Conservation (phyloP, 2,329 filamentous ascomycete species). For the Phyllosticta ampelicida region DNA sequence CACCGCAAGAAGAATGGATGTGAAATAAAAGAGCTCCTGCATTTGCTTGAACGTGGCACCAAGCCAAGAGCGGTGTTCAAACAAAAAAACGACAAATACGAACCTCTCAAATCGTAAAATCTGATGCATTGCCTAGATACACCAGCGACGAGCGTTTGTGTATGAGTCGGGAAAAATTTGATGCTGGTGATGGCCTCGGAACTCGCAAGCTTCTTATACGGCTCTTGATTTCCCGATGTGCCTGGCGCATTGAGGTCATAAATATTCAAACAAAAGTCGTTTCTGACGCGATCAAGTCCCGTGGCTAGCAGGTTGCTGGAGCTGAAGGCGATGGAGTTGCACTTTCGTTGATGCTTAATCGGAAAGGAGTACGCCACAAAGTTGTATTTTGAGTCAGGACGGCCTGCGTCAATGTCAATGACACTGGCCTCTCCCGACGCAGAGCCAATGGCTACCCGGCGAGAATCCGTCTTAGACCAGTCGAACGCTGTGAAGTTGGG, state of each 20-base stretch:
- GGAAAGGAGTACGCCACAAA: slow-evolving; percentile 46
- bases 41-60: neutral
- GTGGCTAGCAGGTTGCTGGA: slow-evolving; percentile 61
- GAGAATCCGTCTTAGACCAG: slow-evolving; percentile 51
- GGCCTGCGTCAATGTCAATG: slow-evolving; percentile 58
- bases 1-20: neutral
- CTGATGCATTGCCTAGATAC: slow-evolving; percentile 65
- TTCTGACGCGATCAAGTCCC: slow-evolving; percentile 68
- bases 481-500: slow-evolving; percentile 55
- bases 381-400: slow-evolving; percentile 33
- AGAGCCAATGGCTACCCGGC: slow-evolving; percentile 64
- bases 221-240: slow-evolving; percentile 43
- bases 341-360: slow-evolving; percentile 65
- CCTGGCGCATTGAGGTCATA: slow-evolving; percentile 58
- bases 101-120: slow-evolving; percentile 70
- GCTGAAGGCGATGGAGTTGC: slow-evolving; percentile 73
- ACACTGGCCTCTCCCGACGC: slow-evolving; percentile 65
- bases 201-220: slow-evolving; percentile 45
- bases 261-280: slow-evolving; percentile 71
- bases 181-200: slow-evolving; percentile 70
- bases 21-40: neutral
- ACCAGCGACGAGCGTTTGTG: slow-evolving; percentile 63
- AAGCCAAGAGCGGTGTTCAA: neutral
- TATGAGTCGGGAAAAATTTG: slow-evolving; percentile 69
- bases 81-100: slow-evolving; percentile 12